Evolutionary conservation across 2,329 filamentous ascomycete genomes (phyloP).

Genomic region (Phyllosticta citribraziliensis): DNA sequence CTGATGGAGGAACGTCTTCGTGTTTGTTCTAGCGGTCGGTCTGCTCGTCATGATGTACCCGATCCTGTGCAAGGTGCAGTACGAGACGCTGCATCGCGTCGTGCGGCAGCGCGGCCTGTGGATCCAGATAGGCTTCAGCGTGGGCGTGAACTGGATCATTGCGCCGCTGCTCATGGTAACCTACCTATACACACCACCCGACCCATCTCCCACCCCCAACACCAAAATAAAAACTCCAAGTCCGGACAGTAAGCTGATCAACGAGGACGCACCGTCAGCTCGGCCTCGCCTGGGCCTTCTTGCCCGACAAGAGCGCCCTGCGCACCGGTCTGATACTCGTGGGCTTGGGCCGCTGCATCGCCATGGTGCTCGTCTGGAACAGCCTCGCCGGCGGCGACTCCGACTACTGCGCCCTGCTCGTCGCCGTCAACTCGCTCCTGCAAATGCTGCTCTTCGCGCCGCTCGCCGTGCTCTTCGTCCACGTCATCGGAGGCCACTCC

Average conservation of each 20-base stretch:
- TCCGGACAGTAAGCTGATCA: conserved; percentile 19
- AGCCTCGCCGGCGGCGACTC: conserved; percentile 63
- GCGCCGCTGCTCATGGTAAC: conserved; percentile 71
- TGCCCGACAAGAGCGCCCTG: conserved; percentile 35
- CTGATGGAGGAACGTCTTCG: background rate
- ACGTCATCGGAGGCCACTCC: conserved; percentile 41
- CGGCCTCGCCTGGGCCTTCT: conserved; percentile 52
- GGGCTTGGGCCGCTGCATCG: conserved; percentile 75
- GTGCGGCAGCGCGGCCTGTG: conserved; percentile 55
- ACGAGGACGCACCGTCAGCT: conserved; percentile 26
- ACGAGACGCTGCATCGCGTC: conserved; percentile 61
- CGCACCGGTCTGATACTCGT: conserved; percentile 67
- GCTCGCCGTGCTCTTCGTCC: conserved; percentile 45
- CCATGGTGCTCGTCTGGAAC: conserved; percentile 82
- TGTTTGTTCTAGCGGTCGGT: conserved; percentile 51
- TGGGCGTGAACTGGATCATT: conserved; percentile 73
- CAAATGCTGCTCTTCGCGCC: conserved; percentile 41
- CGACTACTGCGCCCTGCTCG: conserved; percentile 65
- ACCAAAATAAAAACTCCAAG: background rate
- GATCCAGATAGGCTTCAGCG: conserved; percentile 68
- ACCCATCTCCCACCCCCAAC: background rate
- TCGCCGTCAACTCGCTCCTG: conserved; percentile 39
- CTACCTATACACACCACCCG: too few relatives aligned
- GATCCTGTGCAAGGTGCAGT: conserved; percentile 78
- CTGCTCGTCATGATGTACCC: conserved; percentile 92